Evolutionary conservation across 495 filamentous ascomycete genomes (phyloP).

Genomic region (Podospora didyma): DNA sequence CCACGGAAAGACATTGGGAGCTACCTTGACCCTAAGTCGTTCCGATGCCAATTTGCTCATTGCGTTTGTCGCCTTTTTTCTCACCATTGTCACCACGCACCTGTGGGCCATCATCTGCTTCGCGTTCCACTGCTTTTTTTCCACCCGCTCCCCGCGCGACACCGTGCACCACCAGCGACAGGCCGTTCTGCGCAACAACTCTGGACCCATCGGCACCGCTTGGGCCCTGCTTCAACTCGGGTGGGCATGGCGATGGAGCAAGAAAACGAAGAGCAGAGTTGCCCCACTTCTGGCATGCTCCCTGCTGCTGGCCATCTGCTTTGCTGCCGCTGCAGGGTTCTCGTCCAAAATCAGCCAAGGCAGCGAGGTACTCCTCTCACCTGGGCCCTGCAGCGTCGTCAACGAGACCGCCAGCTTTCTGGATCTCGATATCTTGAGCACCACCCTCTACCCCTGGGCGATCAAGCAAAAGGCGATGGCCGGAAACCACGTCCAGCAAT

Average conservation of each 20-base stretch:
- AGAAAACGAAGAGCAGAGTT: neutral
- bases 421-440: too few species aligned
- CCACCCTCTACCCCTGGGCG: neutral
- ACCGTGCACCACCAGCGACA: conserved; percentile 17
- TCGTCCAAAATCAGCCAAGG: neutral
- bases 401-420: neutral
- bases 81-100: conserved; percentile 10
- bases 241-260: conserved; percentile 5
- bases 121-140: conserved; percentile 9
- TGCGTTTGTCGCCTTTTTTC: conserved; percentile 21
- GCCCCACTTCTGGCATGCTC: neutral
- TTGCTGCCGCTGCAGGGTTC: neutral
- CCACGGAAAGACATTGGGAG: conserved; percentile 13
- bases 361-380: neutral
- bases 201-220: conserved; percentile 1
- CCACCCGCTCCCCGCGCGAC: conserved; percentile 2
- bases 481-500: conserved; percentile 13
- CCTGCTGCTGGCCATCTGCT: neutral
- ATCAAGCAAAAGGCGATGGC: neutral
- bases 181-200: conserved; percentile 16
- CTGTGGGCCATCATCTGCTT: conserved; percentile 19
- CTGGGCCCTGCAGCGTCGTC: neutral
- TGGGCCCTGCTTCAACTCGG: neutral
- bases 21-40: conserved; percentile 16
- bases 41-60: conserved; percentile 18